Evolutionary conservation across 257 asterid species (phyloP), one percentile per base, ranked within the genome.

Genomic region (Primulina eburnea): DNA sequence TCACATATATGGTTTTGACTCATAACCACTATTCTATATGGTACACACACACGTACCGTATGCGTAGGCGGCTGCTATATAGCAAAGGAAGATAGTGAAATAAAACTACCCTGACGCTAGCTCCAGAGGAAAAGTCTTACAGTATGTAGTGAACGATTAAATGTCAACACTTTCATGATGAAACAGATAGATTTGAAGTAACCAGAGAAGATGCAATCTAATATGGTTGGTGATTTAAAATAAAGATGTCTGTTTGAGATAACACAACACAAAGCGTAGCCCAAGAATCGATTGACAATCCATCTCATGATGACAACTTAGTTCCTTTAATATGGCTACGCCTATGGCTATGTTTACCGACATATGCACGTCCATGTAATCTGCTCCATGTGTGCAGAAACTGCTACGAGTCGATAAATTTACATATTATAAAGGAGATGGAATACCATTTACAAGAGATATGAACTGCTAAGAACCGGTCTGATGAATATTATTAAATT

Each of bases 251-350:
- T 50, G 20, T 50, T 4, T 17, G 21, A 50, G 57, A 16, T 16
- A 50, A 50, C 56, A 47, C 7, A 47, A 16, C 57, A 50, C 16
- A 50, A 50, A 17, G 55, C 16, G 57, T 50, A 21, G 57, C 4
- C 57, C 21, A 1, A 50, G 57, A 50, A 14, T 47, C 16, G 56
- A 47, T 16, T 50, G 57, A 50, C 20, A 50, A 62, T 32, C 37
- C 8, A 53, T n/a, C 40, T n/a, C 52, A 53, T 68, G 9, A 68
- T 32, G 69, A 67, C 75, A 62, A 71, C 62, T 52, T 28, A 2
- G 30, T 0, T 28, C 30, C 30, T 28, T 28, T 57, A 43, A 75
- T 62, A 30, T 62, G 28, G 37, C 32, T 67, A 17, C 65, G 60
- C 33, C 53, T 14, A 14, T 50, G 20, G 3, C 57, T 4, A 17